phyloP scores from a whole-genome alignment of 1,284 basidiomycete species.

The Cystobasidium slooffiae region DNA sequence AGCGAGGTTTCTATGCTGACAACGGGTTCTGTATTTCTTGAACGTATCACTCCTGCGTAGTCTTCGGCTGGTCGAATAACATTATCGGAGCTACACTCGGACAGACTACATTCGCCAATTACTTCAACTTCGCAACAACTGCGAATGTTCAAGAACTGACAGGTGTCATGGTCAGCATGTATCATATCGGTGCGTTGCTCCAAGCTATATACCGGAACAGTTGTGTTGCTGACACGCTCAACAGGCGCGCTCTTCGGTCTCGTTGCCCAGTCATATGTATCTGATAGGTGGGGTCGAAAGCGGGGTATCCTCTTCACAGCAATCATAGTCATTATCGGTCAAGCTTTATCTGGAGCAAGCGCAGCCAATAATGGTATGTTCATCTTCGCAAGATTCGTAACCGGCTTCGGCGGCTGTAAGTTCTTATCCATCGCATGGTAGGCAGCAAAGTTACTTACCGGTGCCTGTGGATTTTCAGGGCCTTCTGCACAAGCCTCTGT shows the following conservation, averaged over 20 bases:
- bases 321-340: not conserved
- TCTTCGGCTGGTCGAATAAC: conserved; percentile 8
- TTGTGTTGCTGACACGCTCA: not conserved
- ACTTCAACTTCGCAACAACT: conserved; percentile 9
- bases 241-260: not conserved
- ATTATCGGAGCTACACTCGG: conserved; percentile 2
- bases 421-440: not conserved
- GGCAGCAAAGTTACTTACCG: no score
- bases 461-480: no score
- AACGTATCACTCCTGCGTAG: not conserved
- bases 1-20: no score
- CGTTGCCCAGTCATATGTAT: conserved; percentile 11
- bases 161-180: not conserved
- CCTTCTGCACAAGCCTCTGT: not conserved
- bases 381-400: conserved; percentile 7
- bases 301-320: not conserved
- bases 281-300: conserved; percentile 1
- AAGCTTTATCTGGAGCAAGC: not conserved
- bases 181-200: not conserved
- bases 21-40: not conserved
- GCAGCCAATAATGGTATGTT: not conserved
- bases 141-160: not conserved
- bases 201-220: not conserved
- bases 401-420: conserved; percentile 6
- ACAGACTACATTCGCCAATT: conserved; percentile 7